These are phyloP conservation scores for Populus hybrid DNA, from an alignment of 441 rosid species.

Conservation along the genomic window DNA sequence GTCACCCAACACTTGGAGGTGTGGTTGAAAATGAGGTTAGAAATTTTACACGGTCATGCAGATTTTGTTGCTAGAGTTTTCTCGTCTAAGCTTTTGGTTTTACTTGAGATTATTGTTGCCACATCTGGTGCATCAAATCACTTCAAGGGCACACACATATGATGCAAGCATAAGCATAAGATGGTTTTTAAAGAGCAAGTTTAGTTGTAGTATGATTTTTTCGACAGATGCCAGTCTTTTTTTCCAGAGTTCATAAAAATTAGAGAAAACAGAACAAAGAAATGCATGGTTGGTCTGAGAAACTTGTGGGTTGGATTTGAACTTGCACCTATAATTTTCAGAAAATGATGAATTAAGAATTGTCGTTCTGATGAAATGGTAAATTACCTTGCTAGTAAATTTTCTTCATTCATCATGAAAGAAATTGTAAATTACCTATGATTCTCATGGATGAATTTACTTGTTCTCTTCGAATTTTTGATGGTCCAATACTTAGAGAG, in stretches of 20 bases:
- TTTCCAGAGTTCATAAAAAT: not conserved
- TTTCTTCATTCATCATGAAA: not conserved
- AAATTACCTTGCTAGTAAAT: not conserved
- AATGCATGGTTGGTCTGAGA: not conserved
- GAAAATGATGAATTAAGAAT: not conserved
- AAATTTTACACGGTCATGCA: not conserved
- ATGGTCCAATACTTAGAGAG: not conserved
- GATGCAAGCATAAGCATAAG: not conserved
- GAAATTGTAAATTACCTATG: not conserved
- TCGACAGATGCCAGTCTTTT: not conserved
- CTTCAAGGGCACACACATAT: not conserved
- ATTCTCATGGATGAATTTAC: not conserved
- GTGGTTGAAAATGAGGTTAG: constrained; percentile 32
- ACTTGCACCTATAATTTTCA: not conserved
- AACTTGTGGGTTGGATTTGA: not conserved
- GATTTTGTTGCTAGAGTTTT: not conserved
- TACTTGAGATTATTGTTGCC: not conserved
- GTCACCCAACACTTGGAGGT: constrained; percentile 67
- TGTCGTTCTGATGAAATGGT: not conserved
- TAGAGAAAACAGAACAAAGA: not conserved
- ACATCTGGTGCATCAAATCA: not conserved
- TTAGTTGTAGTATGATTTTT: not conserved
- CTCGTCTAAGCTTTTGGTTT: not conserved
- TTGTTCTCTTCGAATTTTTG: not conserved
- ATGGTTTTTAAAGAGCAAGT: too few species aligned